A percentile compares a stretch with the other conserved stretches of the same genome.
phyloP scores from a whole-genome alignment of 2,329 filamentous ascomycete genomes.

The Alternaria gaisen region DNA sequence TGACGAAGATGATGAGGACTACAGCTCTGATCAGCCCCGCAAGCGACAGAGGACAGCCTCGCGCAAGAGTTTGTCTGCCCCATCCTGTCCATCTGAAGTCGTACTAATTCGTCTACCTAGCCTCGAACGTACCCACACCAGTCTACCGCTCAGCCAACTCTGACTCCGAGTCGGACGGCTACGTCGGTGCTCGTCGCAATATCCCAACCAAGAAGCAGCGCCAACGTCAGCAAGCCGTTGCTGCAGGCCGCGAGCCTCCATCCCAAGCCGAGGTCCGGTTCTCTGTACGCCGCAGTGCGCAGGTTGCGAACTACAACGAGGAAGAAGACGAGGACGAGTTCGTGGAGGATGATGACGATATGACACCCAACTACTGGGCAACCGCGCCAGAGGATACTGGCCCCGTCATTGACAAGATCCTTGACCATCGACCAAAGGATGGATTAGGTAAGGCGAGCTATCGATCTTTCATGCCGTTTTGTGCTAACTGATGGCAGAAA shows the following conservation, averaged over 20 bases:
- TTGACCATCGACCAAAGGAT: constrained; percentile 83
- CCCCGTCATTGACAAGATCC: constrained; percentile 88
- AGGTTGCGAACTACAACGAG: constrained; percentile 74
- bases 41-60: constrained; percentile 75
- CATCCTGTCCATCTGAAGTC: constrained; percentile 21
- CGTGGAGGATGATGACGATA: constrained; percentile 67
- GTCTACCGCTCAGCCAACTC: constrained; percentile 69
- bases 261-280: constrained; percentile 85
- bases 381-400: constrained; percentile 77
- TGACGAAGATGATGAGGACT: constrained; percentile 73
- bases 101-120: constrained; percentile 61
- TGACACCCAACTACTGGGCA: constrained; percentile 75
- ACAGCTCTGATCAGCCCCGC: constrained; percentile 64
- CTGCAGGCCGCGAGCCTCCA: constrained; percentile 68
- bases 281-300: constrained; percentile 85
- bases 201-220: constrained; percentile 75
- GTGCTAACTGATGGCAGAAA: constrained; percentile 40
- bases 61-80: constrained; percentile 64
- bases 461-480: background rate
- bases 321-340: constrained; percentile 67
- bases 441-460: constrained; percentile 56
- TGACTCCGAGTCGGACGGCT: constrained; percentile 69
- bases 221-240: constrained; percentile 73
- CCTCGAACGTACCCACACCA: constrained; percentile 60
- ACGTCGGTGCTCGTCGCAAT: constrained; percentile 77